Evolutionary conservation across 345 rosid species (phyloP).

Genomic region (Populus pruinosa): DNA sequence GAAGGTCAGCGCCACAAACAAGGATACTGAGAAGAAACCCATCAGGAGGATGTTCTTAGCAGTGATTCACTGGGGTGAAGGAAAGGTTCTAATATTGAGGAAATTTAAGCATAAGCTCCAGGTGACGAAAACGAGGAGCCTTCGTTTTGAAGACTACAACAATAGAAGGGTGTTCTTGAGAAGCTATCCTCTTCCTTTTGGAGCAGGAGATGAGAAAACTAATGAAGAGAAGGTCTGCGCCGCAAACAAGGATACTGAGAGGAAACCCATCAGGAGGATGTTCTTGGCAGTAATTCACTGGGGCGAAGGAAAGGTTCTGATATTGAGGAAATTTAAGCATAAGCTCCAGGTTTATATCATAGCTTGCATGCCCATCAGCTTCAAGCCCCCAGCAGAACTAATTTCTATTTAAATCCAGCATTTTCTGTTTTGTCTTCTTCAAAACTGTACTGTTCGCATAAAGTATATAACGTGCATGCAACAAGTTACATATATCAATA

Average conservation of each 20-base stretch:
- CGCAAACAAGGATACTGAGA: conserved; percentile 7
- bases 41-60: conserved; percentile 40
- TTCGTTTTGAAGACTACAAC: conserved; percentile 42
- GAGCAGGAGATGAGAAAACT: conserved; percentile 25
- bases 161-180: conserved; percentile 44
- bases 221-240: conserved; percentile 12
- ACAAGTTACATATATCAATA: conserved; percentile 13
- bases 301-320: conserved; percentile 39
- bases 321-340: conserved; percentile 42
- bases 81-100: conserved; percentile 36
- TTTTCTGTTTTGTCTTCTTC: conserved; percentile 5
- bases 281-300: conserved; percentile 33
- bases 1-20: background rate
- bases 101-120: conserved; percentile 42
- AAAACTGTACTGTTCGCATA: background rate
- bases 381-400: conserved; percentile 25
- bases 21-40: conserved; percentile 22
- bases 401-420: conserved; percentile 27
- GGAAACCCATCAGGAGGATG: conserved; percentile 38
- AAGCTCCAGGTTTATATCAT: conserved; percentile 32
- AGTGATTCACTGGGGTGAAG: conserved; percentile 40
- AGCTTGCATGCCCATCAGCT: conserved; percentile 35
- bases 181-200: conserved; percentile 57
- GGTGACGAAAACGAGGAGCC: conserved; percentile 31
- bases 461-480: background rate